Conservation (phyloP, 1,284 basidiomycete genomes). For the Ustilago vetiveriae region DNA sequence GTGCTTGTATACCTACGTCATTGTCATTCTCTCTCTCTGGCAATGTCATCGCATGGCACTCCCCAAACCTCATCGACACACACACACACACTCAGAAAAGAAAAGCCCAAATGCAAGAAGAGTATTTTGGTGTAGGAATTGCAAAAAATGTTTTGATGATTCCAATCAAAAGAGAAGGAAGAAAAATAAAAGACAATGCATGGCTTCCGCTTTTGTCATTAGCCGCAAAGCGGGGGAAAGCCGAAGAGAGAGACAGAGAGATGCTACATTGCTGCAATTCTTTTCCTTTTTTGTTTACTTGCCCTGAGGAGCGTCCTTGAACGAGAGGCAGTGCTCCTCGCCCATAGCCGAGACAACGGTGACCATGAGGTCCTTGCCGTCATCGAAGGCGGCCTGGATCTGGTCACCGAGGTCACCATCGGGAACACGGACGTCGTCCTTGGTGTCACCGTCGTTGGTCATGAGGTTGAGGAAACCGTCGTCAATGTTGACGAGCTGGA, state of each 20-base stretch:
- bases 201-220: no score
- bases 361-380: conserved; percentile 83
- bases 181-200: no score
- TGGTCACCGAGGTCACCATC: conserved; percentile 83
- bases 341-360: conserved; percentile 92
- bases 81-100: no score
- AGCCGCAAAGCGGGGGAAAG: no score
- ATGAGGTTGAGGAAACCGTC: conserved; percentile 91
- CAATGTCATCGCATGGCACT: no score
- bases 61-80: no score
- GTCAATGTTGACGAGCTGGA: conserved; percentile 78
- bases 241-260: not conserved
- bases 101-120: no score
- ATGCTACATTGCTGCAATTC: conserved; percentile 6
- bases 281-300: conserved; percentile 60
- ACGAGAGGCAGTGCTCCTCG: conserved; percentile 87
- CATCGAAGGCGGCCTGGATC: conserved; percentile 80
- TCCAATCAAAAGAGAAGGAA: no score
- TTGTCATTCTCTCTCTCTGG: no score
- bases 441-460: conserved; percentile 81
- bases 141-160: no score
- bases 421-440: conserved; percentile 95
- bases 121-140: no score
- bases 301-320: conserved; percentile 66
- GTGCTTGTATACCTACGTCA: no score